A percentile compares a stretch with the other conserved stretches of the same genome.
Conservation (phyloP, 345 rosid genomes). For the Eucalyptus polybractea region DNA sequence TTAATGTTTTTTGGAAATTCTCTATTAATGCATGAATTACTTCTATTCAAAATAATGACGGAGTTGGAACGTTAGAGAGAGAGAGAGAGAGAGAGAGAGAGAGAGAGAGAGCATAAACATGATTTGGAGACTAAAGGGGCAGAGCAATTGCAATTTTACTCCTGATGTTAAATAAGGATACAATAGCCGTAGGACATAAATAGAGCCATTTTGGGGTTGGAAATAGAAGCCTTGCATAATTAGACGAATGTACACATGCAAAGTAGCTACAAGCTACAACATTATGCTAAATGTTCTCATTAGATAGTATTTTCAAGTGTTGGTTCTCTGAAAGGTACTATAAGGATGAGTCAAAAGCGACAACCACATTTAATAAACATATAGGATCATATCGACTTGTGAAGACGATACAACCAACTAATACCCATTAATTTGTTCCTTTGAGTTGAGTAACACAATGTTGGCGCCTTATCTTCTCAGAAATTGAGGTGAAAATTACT, state of each 20-base stretch:
- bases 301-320: too few species aligned
- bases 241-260: too few species aligned
- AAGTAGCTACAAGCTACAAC: too few species aligned
- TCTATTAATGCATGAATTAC: too few species aligned
- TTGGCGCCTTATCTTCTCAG: conserved; percentile 19
- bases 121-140: neutral
- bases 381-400: neutral
- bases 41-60: too few species aligned
- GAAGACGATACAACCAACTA: neutral
- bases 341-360: neutral
- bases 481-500: conserved; percentile 23
- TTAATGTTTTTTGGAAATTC: too few species aligned
- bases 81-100: too few species aligned
- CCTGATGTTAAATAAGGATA: neutral
- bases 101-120: too few species aligned
- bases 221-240: too few species aligned
- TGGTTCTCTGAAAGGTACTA: too few species aligned
- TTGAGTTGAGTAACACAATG: neutral
- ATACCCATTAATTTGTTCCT: neutral
- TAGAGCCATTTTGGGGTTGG: neutral
- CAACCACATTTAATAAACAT: neutral
- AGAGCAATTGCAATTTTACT: neutral
- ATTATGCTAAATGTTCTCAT: too few species aligned
- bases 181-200: neutral
- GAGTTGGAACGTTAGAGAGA: neutral